Evolutionary conservation across 2,329 filamentous ascomycete species (phyloP).

Genomic region (Teratosphaeriaceae sp.): DNA sequence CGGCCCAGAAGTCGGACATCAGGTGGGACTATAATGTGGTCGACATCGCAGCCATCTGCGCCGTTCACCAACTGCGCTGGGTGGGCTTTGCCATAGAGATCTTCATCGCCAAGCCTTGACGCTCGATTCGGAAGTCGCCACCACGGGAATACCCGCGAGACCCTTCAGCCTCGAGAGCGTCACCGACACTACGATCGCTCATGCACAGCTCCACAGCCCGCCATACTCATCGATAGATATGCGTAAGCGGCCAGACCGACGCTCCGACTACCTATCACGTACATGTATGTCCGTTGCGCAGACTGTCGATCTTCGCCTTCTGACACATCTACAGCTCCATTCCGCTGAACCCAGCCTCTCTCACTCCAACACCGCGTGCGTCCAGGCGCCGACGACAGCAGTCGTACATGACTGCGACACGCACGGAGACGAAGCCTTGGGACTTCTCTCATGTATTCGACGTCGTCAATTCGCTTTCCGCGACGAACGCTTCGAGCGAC

Average conservation of each 20-base stretch:
- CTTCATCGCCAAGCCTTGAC: no score
- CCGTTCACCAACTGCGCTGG: no score
- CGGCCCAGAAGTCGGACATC: slow-evolving; percentile 95
- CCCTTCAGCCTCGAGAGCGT: no score
- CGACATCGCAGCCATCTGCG: no score
- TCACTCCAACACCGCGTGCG: slow-evolving; percentile 5
- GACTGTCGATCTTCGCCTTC: no score
- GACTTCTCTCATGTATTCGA: slow-evolving; percentile 41
- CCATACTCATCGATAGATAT: no score
- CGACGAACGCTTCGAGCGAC: slow-evolving; percentile 5
- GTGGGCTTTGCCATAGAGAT: no score
- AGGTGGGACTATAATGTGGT: no score
- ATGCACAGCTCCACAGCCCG: no score
- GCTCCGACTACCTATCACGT: not conserved
- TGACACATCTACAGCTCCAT: not conserved
- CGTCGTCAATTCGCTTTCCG: slow-evolving; percentile 30
- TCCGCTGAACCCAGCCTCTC: not conserved
- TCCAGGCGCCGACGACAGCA: slow-evolving; percentile 10
- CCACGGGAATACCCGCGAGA: no score
- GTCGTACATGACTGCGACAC: slow-evolving; percentile 22
- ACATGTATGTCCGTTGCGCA: not conserved
- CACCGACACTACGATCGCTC: no score
- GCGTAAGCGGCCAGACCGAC: slow-evolving; percentile 1
- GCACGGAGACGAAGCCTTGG: slow-evolving; percentile 35
- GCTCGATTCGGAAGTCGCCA: no score